Evolutionary conservation across 208 protist species (phyloP), one percentile per base, ranked within the genome.

Genomic region (Leishmania major): DNA sequence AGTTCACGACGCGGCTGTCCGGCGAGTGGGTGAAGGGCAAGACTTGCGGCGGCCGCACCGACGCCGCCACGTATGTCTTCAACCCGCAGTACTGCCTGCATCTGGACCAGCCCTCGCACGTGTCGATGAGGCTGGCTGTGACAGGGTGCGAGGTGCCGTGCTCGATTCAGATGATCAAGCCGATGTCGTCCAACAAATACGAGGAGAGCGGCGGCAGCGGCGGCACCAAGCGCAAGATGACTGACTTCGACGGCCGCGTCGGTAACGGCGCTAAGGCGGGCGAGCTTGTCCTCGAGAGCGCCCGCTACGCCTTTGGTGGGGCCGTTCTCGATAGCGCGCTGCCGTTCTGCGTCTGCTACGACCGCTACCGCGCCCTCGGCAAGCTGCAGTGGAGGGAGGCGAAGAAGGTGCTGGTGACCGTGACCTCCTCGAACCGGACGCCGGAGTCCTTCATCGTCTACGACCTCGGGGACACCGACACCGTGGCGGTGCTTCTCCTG

Each of bases 11-110:
- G 25, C 79, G 82, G 49, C 53, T 85, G 43, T 72, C 85, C 4
- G 92, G 94, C 10, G 59, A 62, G 60, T 97, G 92, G 92, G 84
- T 87, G 78, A 94, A 92, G 77, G 94, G 92, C 60, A 88, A 92
- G 81, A 94, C 79, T 45, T 97, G 92, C 72, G 94, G 94, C 57
- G 94, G 94, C 43, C 88, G 89, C 75, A 90, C 78, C 51, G 84
- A 89, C 67, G 77, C 80, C 49, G 79, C 88, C 64, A 94, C 92
- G 17, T 95, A 94, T 81, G 87, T 93, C 75, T 96, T 90, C 87
- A 88, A 88, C 62, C 84, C 90, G 49, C 94, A 97, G 84, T 97
- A 96, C 87, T 45, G 77, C n/a, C 86, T 97, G 25, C 86, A 82
- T 31, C 79, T 97, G 1, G 76, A 79, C 22, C 88, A 90, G 70